These are phyloP conservation scores for Trichomonas vaginalis DNA, from an alignment of 208 protist genomes.

Conservation along the genomic window DNA sequence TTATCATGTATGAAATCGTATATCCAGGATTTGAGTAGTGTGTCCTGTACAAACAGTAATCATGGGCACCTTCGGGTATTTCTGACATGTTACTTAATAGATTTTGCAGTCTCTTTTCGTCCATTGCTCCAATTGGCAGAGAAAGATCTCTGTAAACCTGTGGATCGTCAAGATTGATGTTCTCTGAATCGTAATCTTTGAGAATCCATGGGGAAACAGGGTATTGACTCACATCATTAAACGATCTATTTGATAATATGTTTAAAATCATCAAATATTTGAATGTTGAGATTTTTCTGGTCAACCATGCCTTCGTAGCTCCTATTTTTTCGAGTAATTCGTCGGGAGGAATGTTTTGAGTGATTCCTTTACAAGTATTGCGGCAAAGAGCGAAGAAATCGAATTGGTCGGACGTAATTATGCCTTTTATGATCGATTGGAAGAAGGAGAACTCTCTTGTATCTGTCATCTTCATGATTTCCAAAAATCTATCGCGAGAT, in stretches of 20 bases:
- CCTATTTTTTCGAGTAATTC: not conserved
- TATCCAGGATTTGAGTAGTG: slow-evolving; percentile 30
- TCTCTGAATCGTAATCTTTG: not conserved
- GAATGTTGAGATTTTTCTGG: not conserved
- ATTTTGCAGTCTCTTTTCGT: not conserved
- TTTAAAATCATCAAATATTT: not conserved
- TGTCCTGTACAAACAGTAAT: not conserved
- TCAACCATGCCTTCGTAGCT: not conserved
- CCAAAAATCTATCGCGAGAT: not conserved
- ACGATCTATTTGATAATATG: not conserved
- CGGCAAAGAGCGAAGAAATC: not conserved
- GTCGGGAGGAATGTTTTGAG: not conserved
- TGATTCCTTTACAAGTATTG: not conserved
- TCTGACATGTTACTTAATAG: not conserved
- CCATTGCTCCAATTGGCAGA: not conserved
- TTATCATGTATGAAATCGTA: slow-evolving; percentile 26
- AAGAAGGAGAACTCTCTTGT: not conserved
- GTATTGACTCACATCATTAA: not conserved
- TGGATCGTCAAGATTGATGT: not conserved
- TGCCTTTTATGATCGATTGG: not conserved
- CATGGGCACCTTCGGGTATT: not conserved
- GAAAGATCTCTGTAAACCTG: not conserved
- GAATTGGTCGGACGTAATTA: not conserved
- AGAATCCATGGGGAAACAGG: not conserved
- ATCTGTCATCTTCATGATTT: not conserved